Conservation (phyloP, 2,329 filamentous ascomycete species). For the Nemania diffusa region DNA sequence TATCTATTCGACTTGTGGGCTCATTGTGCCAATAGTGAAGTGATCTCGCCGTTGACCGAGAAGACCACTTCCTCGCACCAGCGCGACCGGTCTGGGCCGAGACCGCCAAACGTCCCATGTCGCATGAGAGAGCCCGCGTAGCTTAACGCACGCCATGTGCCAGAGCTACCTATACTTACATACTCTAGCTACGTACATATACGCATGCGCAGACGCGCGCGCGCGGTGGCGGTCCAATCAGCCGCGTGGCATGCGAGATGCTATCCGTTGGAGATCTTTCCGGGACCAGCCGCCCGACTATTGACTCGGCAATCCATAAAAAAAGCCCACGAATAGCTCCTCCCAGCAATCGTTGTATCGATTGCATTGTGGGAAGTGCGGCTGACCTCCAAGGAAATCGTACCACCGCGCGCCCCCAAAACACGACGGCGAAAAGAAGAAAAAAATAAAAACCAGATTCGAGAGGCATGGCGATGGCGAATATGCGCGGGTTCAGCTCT, state of each 20-base stretch:
- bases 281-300: constrained; percentile 21
- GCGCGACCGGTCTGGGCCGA: constrained; percentile 23
- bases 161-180: constrained; percentile 3
- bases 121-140: constrained; percentile 15
- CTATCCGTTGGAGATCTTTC: constrained; percentile 7
- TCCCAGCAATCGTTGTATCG: constrained; percentile 13
- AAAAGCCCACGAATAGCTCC: not conserved
- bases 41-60: constrained; percentile 14
- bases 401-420: constrained; percentile 5
- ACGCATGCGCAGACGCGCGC: constrained; percentile 14
- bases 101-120: constrained; percentile 27
- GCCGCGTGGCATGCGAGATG: constrained; percentile 22
- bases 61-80: not conserved
- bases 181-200: constrained; percentile 5
- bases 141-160: constrained; percentile 18
- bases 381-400: constrained; percentile 14
- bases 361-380: not conserved
- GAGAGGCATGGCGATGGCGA: too few species aligned
- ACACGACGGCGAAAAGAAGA: too few species aligned
- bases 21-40: constrained; percentile 1
- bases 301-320: constrained; percentile 18
- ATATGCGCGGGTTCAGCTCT: not conserved
- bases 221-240: constrained; percentile 27
- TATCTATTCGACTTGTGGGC: not conserved
- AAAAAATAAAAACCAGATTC: too few species aligned